Evolutionary conservation across 345 rosid species (phyloP), one percentile per base, ranked within the genome.

Genomic region (Populus nigra): DNA sequence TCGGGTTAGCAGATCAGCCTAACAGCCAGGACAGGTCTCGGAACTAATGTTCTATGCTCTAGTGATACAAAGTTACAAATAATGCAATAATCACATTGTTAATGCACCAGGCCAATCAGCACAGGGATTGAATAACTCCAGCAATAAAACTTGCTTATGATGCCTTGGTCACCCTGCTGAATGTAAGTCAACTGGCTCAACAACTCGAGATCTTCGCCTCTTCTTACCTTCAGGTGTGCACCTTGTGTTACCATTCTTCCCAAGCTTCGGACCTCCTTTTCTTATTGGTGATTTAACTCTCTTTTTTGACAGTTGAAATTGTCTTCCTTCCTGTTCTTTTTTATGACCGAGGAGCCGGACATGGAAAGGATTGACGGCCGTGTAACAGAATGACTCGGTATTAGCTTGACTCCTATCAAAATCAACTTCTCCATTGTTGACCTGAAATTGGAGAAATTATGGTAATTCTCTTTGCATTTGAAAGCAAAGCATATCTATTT

Each of bases 381-480:
- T 85, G 75, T 87, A 90, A 83, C 99, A 96, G 67, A 83, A 45
- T 15, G 97, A 76, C 61, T 86, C 79, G 0, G 82, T 74, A n/a
- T 25, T 69, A 61, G 36, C 76, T 45, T 85, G 89, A 55, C 86
- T 82, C 79, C 83, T 87, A 38, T 91, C 92, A 76, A 96, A 84
- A 77, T 84, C 87, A 74, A 96, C 89, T 57, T 92, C 97, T 84
- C 92, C 91, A 81, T 92, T 92, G 84, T 96, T 96, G 81, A 94
- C 98, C 99, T 96, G 91, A 65, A 68, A 80, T 35, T 57, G 15
- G 18, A 45, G 83, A 71, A 18, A 66, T 13, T 11, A 45, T 68
- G 68, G 57, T 41, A 38, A 49, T 5, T 39, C 23, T 38, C 71
- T n/a, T 50, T 9, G 18, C 45, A 18, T 39, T 47, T 27, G 3